These are phyloP conservation scores for Trametes pubescens DNA, from an alignment of 1,284 basidiomycete genomes.

Conservation along the genomic window DNA sequence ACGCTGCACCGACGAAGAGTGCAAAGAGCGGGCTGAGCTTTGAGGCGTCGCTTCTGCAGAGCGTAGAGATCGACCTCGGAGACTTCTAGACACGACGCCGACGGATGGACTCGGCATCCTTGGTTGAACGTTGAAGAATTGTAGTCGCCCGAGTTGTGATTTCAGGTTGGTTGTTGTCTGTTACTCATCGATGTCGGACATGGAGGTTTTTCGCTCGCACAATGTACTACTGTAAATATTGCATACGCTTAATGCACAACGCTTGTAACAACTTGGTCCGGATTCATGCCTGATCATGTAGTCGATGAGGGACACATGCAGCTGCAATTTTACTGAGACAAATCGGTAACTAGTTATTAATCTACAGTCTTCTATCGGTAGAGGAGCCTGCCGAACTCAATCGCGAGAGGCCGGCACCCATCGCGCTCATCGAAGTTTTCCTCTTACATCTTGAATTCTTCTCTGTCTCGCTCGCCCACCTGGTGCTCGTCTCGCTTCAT, in stretches of 20 bases:
- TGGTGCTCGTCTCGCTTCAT: too few relatives aligned
- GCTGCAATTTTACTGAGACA: too few relatives aligned
- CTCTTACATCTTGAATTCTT: too few relatives aligned
- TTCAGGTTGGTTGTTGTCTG: background rate
- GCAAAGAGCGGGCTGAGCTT: slow-evolving; percentile 51
- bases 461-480: too few relatives aligned
- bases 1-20: slow-evolving; percentile 34
- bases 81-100: slow-evolving; percentile 61
- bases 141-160: background rate
- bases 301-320: too few relatives aligned
- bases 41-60: slow-evolving; percentile 66
- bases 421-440: too few relatives aligned
- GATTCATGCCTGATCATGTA: too few relatives aligned
- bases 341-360: too few relatives aligned
- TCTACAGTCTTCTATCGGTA: too few relatives aligned
- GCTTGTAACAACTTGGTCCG: background rate
- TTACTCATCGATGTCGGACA: background rate
- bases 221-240: background rate
- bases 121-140: background rate
- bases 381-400: too few relatives aligned
- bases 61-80: slow-evolving; percentile 79
- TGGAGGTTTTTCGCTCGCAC: background rate
- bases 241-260: background rate
- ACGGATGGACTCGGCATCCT: background rate
- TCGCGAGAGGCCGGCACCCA: too few relatives aligned